Evolutionary conservation across 2,329 filamentous ascomycete genomes (phyloP).

Genomic region (Sclerotinia subarctica): DNA sequence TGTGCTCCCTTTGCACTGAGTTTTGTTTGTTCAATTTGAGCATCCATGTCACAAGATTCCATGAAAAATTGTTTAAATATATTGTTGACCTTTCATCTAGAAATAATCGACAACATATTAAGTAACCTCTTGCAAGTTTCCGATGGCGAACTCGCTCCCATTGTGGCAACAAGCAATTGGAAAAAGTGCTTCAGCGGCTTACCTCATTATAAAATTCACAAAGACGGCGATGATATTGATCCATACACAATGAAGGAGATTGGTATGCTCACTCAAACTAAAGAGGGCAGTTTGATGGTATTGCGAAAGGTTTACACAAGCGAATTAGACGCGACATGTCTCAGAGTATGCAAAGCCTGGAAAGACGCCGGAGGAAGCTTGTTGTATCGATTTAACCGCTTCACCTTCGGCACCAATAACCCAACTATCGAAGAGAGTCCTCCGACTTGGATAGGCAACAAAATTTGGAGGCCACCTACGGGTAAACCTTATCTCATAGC

Average conservation of each 20-base stretch:
- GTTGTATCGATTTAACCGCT: background rate
- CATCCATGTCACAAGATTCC: background rate
- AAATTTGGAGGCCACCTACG: background rate
- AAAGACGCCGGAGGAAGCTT: background rate
- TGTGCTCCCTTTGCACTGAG: background rate
- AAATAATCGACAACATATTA: background rate
- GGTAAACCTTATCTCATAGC: background rate
- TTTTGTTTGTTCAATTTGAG: background rate
- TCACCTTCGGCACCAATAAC: background rate
- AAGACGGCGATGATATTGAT: background rate
- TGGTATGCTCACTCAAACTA: background rate
- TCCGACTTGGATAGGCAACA: background rate
- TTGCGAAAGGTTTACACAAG: background rate
- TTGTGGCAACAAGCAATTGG: background rate
- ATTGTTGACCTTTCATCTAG: background rate
- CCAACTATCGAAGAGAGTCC: background rate
- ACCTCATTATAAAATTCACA: background rate
- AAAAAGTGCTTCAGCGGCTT: background rate
- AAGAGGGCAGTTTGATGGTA: background rate
- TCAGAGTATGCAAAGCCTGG: background rate
- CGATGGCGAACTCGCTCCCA: background rate
- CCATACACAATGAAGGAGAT: background rate
- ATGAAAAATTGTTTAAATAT: no score
- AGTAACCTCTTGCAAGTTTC: background rate
- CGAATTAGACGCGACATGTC: background rate